Conservation (phyloP, 164 flowering plant species). For the Paratinospora sagittata region DNA sequence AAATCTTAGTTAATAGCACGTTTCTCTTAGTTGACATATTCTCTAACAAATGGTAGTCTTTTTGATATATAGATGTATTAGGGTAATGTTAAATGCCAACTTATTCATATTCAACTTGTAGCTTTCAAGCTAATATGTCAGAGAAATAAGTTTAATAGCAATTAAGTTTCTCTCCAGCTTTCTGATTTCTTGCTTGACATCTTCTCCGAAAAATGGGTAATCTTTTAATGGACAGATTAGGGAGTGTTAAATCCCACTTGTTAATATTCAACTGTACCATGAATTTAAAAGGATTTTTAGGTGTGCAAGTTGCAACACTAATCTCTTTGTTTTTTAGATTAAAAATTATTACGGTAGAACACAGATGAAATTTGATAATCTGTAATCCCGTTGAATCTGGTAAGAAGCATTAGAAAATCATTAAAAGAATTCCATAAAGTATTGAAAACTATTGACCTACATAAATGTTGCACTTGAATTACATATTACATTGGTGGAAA, state of each 20-base stretch:
- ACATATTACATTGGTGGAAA: neutral
- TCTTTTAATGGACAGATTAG: slow-evolving; percentile 5
- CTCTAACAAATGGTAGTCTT: too few relatives aligned
- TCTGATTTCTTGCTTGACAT: neutral
- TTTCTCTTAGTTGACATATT: neutral
- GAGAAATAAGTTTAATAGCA: too few relatives aligned
- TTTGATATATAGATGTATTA: too few relatives aligned
- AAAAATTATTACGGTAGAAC: too few relatives aligned
- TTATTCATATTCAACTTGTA: too few relatives aligned
- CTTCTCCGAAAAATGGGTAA: slow-evolving; percentile 9
- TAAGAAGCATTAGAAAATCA: neutral
- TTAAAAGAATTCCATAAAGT: neutral
- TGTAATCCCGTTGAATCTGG: too few relatives aligned
- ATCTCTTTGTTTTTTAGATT: neutral
- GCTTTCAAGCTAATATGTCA: too few relatives aligned
- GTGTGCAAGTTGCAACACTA: slow-evolving; percentile 12
- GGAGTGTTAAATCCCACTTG: slow-evolving; percentile 4
- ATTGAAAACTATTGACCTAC: neutral
- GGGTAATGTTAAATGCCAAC: too few relatives aligned
- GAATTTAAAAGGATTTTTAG: slow-evolving; percentile 6
- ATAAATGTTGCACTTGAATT: too few relatives aligned
- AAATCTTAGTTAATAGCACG: neutral
- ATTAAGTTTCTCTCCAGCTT: too few relatives aligned
- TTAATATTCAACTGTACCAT: slow-evolving; percentile 9
- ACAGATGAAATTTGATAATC: neutral